Conservation (phyloP, 257 asterid species). For the Dorcoceras hygrometricum region DNA sequence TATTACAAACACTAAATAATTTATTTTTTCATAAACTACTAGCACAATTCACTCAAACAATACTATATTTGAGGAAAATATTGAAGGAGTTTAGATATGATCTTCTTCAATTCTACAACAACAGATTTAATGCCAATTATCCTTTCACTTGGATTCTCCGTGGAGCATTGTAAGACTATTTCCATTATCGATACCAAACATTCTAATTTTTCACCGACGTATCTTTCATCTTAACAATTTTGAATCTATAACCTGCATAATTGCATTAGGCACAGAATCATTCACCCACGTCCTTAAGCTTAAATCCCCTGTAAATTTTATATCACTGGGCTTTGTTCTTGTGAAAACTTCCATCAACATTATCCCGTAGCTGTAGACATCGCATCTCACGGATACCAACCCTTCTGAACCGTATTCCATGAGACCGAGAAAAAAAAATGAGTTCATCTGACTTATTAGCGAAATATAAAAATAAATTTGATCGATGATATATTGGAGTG, state of each 20-base stretch:
- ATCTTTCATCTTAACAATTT: conserved; percentile 14
- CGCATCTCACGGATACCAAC: conserved; percentile 21
- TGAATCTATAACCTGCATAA: conserved; percentile 12
- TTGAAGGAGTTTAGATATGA: not conserved
- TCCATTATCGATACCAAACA: conserved; percentile 23
- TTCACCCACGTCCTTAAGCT: conserved; percentile 21
- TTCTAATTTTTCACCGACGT: not conserved
- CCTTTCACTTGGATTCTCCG: conserved; percentile 18
- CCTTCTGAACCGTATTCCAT: conserved; percentile 32
- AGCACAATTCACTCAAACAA: too few relatives aligned
- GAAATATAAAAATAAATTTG: not conserved
- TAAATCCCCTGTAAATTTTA: conserved; percentile 16
- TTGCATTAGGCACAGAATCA: conserved; percentile 5
- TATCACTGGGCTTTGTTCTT: conserved; percentile 24
- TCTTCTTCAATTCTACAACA: conserved; percentile 20
- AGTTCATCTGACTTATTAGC: too few relatives aligned
- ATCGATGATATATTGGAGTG: not conserved
- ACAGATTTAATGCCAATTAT: conserved; percentile 10
- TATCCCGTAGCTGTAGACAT: conserved; percentile 32
- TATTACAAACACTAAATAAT: too few relatives aligned
- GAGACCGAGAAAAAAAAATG: not conserved
- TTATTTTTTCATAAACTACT: too few relatives aligned
- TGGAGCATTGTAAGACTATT: conserved; percentile 21
- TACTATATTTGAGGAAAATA: not conserved
- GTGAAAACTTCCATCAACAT: conserved; percentile 34